Percentiles rank a stretch among this genome's conserved stretches.
Conservation (phyloP, 192 early-diverging fungal genomes). For the Coemansia sp. region DNA sequence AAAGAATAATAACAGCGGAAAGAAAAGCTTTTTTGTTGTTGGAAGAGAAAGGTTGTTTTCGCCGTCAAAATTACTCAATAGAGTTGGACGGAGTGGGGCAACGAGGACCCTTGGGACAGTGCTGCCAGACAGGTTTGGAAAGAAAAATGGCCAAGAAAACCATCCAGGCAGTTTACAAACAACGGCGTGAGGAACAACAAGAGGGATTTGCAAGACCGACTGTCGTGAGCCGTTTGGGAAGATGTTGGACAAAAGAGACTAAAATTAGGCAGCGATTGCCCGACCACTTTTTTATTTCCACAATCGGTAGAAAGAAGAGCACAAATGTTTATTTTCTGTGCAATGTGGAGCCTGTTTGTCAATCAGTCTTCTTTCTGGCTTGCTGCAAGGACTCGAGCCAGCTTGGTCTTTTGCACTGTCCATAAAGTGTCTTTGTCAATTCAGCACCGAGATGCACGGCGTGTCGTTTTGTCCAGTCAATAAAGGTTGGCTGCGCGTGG, state of each 20-base stretch:
- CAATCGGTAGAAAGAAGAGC: background rate
- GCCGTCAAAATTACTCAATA: no score
- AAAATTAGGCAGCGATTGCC: slow-evolving; percentile 15
- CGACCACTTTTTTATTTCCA: background rate
- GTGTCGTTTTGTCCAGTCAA: background rate
- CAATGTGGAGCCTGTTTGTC: background rate
- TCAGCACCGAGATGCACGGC: background rate
- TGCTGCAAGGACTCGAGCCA: background rate
- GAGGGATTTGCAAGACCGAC: background rate
- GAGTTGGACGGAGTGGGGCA: background rate
- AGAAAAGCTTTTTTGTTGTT: background rate
- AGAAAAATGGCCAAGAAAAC: slow-evolving; percentile 2
- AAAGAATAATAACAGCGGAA: background rate
- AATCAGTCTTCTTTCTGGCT: background rate
- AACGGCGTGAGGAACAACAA: background rate
- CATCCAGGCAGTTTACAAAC: background rate
- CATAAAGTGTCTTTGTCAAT: background rate
- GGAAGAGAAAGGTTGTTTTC: background rate
- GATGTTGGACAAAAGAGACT: slow-evolving; percentile 2
- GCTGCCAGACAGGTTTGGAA: background rate
- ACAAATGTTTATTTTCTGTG: background rate
- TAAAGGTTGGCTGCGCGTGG: no score
- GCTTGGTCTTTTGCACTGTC: background rate
- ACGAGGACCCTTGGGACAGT: background rate
- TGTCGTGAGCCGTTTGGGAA: background rate